phyloP scores from a whole-genome alignment of 192 early-diverging fungal species.

The Podila minutissima region DNA sequence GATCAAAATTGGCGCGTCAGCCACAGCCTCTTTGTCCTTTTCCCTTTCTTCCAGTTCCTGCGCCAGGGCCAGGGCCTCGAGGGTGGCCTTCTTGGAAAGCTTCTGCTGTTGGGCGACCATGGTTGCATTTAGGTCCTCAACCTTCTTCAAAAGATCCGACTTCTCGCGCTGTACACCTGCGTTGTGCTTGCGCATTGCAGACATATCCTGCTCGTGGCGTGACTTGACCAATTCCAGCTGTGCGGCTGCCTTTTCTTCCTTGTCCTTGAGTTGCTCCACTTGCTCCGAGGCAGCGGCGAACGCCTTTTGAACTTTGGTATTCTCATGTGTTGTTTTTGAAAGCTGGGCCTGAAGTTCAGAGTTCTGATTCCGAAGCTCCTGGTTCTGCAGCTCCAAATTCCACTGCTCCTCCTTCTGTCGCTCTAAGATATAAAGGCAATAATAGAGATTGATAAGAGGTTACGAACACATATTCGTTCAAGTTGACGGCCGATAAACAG shows the following conservation, averaged over 20 bases:
- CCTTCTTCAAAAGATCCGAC: constrained; percentile 57
- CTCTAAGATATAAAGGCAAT: constrained; percentile 44
- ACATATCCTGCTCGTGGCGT: constrained; percentile 73
- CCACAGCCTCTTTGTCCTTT: constrained; percentile 1
- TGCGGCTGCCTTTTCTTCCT: constrained; percentile 56
- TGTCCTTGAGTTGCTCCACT: constrained; percentile 66
- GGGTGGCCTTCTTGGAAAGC: constrained; percentile 38
- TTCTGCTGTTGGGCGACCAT: constrained; percentile 56
- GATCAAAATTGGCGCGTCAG: constrained; percentile 24
- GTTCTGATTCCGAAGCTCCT: constrained; percentile 56
- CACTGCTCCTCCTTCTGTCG: constrained; percentile 64
- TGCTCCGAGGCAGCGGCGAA: constrained; percentile 63
- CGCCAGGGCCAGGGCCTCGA: constrained; percentile 36
- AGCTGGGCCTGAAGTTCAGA: constrained; percentile 57
- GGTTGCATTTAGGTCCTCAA: constrained; percentile 63
- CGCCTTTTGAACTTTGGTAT: constrained; percentile 63
- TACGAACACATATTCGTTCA: too few relatives aligned
- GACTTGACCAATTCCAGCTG: constrained; percentile 60
- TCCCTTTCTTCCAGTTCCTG: constrained; percentile 28
- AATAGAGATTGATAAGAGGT: neutral
- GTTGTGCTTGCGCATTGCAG: constrained; percentile 60
- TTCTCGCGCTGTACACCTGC: constrained; percentile 71
- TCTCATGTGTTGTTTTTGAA: constrained; percentile 59
- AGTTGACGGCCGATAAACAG: too few relatives aligned
- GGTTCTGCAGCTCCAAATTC: constrained; percentile 62